Base-by-base conservation (phyloP, 179 eudicot species). In the Nepenthes alata region DNA sequence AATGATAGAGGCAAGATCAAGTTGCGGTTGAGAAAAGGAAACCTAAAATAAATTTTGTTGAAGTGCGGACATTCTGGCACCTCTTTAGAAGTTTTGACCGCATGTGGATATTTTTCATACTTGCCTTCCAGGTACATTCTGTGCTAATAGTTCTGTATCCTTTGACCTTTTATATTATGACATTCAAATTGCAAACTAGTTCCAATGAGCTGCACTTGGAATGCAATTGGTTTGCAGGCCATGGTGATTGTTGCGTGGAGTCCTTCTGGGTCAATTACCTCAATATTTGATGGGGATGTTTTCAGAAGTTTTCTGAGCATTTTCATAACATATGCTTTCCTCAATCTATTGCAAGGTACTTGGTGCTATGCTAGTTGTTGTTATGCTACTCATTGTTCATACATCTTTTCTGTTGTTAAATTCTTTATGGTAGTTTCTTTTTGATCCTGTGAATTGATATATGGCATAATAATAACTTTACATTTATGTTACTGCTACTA, bases 21-120 rank as follows among this genome's bases (percentile, higher is more conserved):
- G 85, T 75, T 61, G 62, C 72, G 25, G 37, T 69, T 44, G 96
- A 86, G 58, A 85, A 78, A 72, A 83, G 89, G 76, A 90, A 90
- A 76, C 96, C 95, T 35, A 94, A 94, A 79, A 85, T 88, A 58
- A 90, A 90, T 74, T 94, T 94, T 77, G 99, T 90, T 68, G 99
- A 94, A 84, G 69, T 85, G 67, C 97, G 97, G 11, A 90, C 99
- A 45, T 94, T 94, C 80, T 90, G 78, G 88, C 97, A 94, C 76
- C 85, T 90, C 57, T 94, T 71, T 63, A 83, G 96, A 73, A 91
- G 95, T 81, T 94, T 94, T 59, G 99, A 94, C 66, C 86, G 99
- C 47, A 76, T 94, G 91, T 94, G 99, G 99, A 82, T 85, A 59
- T 87, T 90, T 75, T 85, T 85, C 66, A 76, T 84, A 63, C 79